phyloP scores from a whole-genome alignment of 805 yeast species.

The Wickerhamiella sergipiensis region DNA sequence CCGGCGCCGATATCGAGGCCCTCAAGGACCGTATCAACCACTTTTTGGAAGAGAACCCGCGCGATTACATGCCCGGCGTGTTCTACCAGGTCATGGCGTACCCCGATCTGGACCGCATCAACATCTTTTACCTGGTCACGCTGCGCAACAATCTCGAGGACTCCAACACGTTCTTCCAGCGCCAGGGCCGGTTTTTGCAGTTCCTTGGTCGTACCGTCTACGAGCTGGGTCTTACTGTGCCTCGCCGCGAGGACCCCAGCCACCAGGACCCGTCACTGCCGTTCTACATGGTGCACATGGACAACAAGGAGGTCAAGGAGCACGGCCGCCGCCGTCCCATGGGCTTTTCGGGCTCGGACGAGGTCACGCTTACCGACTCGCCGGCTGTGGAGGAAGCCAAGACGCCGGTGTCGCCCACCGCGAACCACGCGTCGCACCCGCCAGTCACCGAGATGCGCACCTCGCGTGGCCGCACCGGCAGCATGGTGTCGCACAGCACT shows the following conservation, averaged over 20 bases:
- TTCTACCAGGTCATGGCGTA: slow-evolving; percentile 22
- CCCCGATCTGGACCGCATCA: slow-evolving; percentile 24
- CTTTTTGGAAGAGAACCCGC: slow-evolving; percentile 23
- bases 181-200: slow-evolving; percentile 21
- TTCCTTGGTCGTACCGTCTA: slow-evolving; percentile 22
- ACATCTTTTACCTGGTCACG: slow-evolving; percentile 19
- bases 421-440: background rate
- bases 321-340: background rate
- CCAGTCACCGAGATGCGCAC: background rate
- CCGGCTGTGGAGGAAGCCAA: background rate
- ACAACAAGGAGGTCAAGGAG: background rate
- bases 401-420: background rate
- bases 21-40: slow-evolving; percentile 19
- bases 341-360: background rate
- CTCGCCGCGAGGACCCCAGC: slow-evolving; percentile 22
- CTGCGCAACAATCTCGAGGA: slow-evolving; percentile 24
- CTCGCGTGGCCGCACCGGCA: background rate
- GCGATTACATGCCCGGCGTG: slow-evolving; percentile 25
- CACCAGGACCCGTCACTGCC: slow-evolving; percentile 25
- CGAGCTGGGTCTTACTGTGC: slow-evolving; percentile 25
- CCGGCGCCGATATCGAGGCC: slow-evolving; percentile 23
- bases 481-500: background rate
- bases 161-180: slow-evolving; percentile 17
- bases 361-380: background rate
- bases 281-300: slow-evolving; percentile 15